These are phyloP conservation scores for Sistotremastrum suecicum DNA, from an alignment of 768 basidiomycete genomes.

Conservation along the genomic window DNA sequence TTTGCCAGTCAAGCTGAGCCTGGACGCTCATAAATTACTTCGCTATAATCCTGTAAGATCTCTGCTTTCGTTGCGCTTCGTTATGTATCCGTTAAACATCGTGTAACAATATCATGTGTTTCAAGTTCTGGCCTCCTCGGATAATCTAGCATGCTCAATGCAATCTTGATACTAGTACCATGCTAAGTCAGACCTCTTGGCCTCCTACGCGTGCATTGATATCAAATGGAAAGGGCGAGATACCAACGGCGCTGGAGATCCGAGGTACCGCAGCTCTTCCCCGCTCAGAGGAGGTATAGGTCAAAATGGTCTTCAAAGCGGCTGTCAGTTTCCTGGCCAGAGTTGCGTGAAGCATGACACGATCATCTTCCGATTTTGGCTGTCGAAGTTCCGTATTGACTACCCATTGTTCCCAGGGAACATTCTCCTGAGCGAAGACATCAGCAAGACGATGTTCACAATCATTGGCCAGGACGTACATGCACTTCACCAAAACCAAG, in stretches of 20 bases:
- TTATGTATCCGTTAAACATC: too few species aligned
- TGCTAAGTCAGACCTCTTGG: constrained; percentile 27
- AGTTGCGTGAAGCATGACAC: constrained; percentile 19
- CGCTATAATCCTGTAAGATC: too few species aligned
- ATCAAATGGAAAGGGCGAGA: constrained; percentile 71
- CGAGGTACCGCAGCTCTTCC: constrained; percentile 65
- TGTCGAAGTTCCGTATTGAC: constrained; percentile 64
- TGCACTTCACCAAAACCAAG: constrained; percentile 40
- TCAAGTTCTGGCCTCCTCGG: too few species aligned
- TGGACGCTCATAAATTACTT: too few species aligned
- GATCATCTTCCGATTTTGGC: constrained; percentile 51
- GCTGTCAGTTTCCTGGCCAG: constrained; percentile 49
- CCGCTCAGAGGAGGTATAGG: constrained; percentile 63
- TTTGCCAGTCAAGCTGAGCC: too few species aligned
- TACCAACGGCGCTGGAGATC: constrained; percentile 61
- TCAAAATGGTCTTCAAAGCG: constrained; percentile 56
- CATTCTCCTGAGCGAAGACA: constrained; percentile 40
- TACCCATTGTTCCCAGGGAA: constrained; percentile 81
- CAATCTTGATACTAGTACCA: too few species aligned
- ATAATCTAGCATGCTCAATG: too few species aligned
- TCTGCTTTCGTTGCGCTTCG: too few species aligned
- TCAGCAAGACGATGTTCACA: background rate
- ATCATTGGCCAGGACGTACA: background rate
- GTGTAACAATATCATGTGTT: too few species aligned
- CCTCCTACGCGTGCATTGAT: constrained; percentile 57